phyloP scores from a whole-genome alignment of 495 filamentous ascomycete genomes.

The Aspergillus diversus region DNA sequence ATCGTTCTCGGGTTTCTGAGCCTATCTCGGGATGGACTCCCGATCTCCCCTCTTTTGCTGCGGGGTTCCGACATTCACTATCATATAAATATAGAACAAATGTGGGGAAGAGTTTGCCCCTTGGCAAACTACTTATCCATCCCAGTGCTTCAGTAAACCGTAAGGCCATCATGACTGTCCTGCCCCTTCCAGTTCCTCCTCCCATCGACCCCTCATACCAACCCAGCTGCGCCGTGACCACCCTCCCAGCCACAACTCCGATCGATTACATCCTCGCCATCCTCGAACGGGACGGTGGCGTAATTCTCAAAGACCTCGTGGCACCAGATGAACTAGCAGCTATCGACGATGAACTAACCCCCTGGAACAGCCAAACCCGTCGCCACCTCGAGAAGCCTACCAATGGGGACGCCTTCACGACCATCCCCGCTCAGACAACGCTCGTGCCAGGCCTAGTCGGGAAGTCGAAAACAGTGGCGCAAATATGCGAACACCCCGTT shows the following conservation, averaged over 20 bases:
- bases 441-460: slow-evolving; percentile 34
- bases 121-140: background rate
- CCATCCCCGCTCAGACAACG: slow-evolving; percentile 22
- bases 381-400: slow-evolving; percentile 2
- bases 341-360: slow-evolving; percentile 25
- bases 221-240: slow-evolving; percentile 14
- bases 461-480: slow-evolving; percentile 35
- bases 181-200: slow-evolving; percentile 12
- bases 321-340: slow-evolving; percentile 16
- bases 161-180: slow-evolving; percentile 12
- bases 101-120: background rate
- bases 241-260: slow-evolving; percentile 25
- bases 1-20: background rate
- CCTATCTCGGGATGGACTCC: background rate
- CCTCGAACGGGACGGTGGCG: slow-evolving; percentile 37
- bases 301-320: slow-evolving; percentile 35
- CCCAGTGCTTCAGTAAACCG: background rate
- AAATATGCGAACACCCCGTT: slow-evolving; percentile 25
- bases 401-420: slow-evolving; percentile 19
- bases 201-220: slow-evolving; percentile 23
- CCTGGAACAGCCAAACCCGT: slow-evolving; percentile 12
- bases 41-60: background rate
- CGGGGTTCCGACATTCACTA: background rate
- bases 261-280: slow-evolving; percentile 35
- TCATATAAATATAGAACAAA: background rate